Percentiles rank a stretch among this genome's conserved stretches.
These are phyloP conservation scores for Asterionellopsis glacialis DNA, from an alignment of 108 stramenopile genomes.

Conservation along the genomic window DNA sequence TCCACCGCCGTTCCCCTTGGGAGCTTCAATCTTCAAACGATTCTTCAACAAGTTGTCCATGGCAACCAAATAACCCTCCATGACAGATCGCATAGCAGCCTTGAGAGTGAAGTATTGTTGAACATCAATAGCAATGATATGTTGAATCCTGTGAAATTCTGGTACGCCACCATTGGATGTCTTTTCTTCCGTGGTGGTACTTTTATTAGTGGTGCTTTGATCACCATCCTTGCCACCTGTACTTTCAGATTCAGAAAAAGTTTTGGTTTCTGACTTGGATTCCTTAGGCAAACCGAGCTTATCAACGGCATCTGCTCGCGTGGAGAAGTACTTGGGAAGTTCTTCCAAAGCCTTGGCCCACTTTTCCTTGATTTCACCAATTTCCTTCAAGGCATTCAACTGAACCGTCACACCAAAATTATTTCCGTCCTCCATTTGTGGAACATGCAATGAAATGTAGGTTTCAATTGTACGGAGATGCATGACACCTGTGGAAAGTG, in stretches of 20 bases:
- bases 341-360: constrained; percentile 42
- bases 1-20: constrained; percentile 47
- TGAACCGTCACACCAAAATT: constrained; percentile 84
- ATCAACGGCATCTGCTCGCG: constrained; percentile 68
- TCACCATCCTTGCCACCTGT: constrained; percentile 37
- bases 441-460: constrained; percentile 35
- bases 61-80: constrained; percentile 32
- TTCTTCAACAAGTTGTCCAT: constrained; percentile 72
- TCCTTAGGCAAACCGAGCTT: constrained; percentile 49
- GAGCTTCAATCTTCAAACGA: constrained; percentile 48
- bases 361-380: constrained; percentile 45
- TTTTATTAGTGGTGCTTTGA: constrained; percentile 7
- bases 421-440: constrained; percentile 80
- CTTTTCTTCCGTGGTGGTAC: constrained; percentile 43
- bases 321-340: constrained; percentile 48
- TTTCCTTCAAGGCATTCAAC: constrained; percentile 48
- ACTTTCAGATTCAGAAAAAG: constrained; percentile 29
- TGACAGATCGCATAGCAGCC: constrained; percentile 15
- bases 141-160: constrained; percentile 6
- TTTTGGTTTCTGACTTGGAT: constrained; percentile 21
- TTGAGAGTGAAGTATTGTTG: constrained; percentile 42
- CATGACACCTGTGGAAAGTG: neutral
- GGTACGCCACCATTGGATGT: constrained; percentile 7
- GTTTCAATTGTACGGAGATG: neutral
- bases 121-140: constrained; percentile 46